Percentiles rank a stretch among this genome's conserved stretches.
phyloP scores from a whole-genome alignment of 1,284 basidiomycete genomes.

The Puccinia polysora region DNA sequence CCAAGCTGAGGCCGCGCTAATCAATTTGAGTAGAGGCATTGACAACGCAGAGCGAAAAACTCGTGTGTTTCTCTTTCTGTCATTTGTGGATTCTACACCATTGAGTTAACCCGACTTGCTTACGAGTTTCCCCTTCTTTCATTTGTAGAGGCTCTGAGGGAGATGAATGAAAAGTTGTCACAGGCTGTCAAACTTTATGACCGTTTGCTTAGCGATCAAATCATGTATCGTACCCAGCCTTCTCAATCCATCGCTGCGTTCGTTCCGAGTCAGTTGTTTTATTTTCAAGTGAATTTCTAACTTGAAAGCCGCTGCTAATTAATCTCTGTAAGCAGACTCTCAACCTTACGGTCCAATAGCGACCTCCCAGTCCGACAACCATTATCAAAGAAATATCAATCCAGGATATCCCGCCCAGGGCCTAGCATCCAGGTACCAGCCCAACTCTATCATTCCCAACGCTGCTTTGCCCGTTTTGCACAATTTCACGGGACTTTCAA shows the following conservation, averaged over 20 bases:
- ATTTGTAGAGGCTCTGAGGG: constrained; percentile 67
- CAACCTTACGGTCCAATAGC: no score
- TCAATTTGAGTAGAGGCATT: constrained; percentile 75
- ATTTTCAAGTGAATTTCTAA: no score
- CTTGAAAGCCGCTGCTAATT: no score
- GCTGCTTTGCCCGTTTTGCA: no score
- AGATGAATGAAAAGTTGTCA: constrained; percentile 89
- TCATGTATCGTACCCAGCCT: constrained; percentile 53
- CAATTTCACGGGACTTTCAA: no score
- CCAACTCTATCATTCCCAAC: no score
- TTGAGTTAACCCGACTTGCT: neutral
- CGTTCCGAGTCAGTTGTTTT: constrained; percentile 7
- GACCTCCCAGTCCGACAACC: no score
- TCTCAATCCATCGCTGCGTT: neutral
- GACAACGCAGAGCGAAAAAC: constrained; percentile 84
- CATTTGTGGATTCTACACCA: no score
- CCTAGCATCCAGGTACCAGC: no score
- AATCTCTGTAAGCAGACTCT: no score
- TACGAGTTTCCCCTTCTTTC: constrained; percentile 7
- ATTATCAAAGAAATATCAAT: no score
- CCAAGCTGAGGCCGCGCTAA: constrained; percentile 54
- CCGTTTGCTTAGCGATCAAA: constrained; percentile 74
- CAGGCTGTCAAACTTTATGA: constrained; percentile 88
- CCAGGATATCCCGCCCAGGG: no score
- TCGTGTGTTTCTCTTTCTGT: constrained; percentile 58